phyloP scores from a whole-genome alignment of 2,329 filamentous ascomycete species.

The Aspergillus sp. region DNA sequence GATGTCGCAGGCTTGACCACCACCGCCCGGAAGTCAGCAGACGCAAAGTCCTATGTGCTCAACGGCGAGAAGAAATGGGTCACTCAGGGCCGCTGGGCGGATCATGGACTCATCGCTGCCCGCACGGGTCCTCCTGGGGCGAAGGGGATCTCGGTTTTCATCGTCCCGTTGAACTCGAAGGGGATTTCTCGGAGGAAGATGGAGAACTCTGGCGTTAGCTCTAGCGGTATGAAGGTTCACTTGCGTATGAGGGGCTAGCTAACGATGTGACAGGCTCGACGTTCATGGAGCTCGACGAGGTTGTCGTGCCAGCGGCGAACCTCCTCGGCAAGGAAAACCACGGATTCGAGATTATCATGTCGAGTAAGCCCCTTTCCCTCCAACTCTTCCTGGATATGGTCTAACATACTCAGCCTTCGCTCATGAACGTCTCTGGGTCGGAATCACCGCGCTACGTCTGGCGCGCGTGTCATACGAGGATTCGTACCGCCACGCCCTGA shows the following conservation, averaged over 20 bases:
- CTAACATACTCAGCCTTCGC: slow-evolving; percentile 7
- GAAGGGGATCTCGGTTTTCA: background rate
- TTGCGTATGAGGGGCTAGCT: background rate
- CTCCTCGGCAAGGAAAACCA: background rate
- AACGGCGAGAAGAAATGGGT: background rate
- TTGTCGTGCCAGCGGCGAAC: background rate
- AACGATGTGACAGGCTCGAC: background rate
- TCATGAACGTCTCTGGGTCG: slow-evolving; percentile 13
- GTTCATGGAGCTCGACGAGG: background rate
- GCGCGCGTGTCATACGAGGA: background rate
- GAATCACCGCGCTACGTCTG: slow-evolving; percentile 13
- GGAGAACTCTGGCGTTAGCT: background rate
- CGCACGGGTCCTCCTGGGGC: background rate
- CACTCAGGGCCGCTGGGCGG: background rate
- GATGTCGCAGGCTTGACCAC: background rate
- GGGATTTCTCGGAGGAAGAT: background rate
- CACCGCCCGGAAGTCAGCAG: background rate
- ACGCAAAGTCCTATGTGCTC: background rate
- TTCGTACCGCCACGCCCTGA: background rate
- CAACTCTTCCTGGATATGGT: background rate
- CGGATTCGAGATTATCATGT: background rate
- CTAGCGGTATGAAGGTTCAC: background rate
- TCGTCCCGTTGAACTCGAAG: background rate
- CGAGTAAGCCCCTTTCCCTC: background rate
- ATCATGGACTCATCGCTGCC: background rate